phyloP scores from a whole-genome alignment of 495 filamentous ascomycete genomes.

The Xylaria venustula region DNA sequence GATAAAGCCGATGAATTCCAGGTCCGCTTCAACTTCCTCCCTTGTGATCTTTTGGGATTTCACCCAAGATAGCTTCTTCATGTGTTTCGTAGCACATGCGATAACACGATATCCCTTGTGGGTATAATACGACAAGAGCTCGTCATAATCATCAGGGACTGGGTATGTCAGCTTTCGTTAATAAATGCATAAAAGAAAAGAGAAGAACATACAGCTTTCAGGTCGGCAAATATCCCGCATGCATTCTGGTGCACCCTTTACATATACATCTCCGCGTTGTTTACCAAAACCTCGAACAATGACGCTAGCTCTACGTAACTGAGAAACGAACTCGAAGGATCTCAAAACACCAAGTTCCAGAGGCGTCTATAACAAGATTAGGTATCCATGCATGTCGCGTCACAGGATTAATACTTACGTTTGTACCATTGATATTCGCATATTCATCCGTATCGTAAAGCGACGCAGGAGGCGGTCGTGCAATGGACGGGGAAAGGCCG shows the following conservation, averaged over 20 bases:
- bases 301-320: constrained; percentile 91
- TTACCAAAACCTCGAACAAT: constrained; percentile 84
- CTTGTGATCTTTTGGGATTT: constrained; percentile 93
- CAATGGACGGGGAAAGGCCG: constrained; percentile 74
- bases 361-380: constrained; percentile 29
- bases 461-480: constrained; percentile 68
- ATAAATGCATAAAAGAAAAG: not conserved
- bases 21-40: constrained; percentile 72
- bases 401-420: constrained; percentile 28
- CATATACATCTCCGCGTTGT: constrained; percentile 76
- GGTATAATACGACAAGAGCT: constrained; percentile 83
- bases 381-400: not conserved
- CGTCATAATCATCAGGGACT: constrained; percentile 89
- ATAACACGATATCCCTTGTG: constrained; percentile 97
- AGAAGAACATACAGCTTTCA: constrained; percentile 65
- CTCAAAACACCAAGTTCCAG: constrained; percentile 86
- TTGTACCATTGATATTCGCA: constrained; percentile 29
- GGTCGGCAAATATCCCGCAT: constrained; percentile 88
- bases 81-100: constrained; percentile 86
- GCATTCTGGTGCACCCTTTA: constrained; percentile 96
- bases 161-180: constrained; percentile 1
- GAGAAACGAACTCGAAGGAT: constrained; percentile 93
- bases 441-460: constrained; percentile 54
- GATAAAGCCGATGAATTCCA: constrained; percentile 93
- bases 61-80: constrained; percentile 84